Evolutionary conservation across 2,329 filamentous ascomycete species (phyloP), one percentile per base, ranked within the genome.

Genomic region (Diplodia corticola): DNA sequence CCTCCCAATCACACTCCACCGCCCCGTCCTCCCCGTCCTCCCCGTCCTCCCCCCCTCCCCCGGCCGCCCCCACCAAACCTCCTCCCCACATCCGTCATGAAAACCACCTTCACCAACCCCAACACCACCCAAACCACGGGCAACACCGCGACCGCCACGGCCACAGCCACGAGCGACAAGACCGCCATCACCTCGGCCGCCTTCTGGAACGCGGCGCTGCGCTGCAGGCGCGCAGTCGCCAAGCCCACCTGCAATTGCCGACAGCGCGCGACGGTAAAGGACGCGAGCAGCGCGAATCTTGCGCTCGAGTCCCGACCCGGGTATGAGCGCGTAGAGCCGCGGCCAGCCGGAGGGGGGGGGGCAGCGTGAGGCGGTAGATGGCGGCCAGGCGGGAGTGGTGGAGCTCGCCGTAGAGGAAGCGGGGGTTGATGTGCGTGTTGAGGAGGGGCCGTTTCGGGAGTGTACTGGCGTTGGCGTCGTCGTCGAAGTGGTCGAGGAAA

Each of bases 361-460:
- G n/a, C 15, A 24, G 37, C 2, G 2, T 30, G 13, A 48, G 13
- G 7, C 55, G 55, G 24, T 46, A 60, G 37, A 60, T 60, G 22
- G 26, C 4, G 3, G 12, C 13, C 4, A 60, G 15, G 2, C 37
- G 24, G 13, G 35, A 28, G 7, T 28, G 3, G 0, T 75, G 69
- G 35, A 77, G 64, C 50, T 78, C 76, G 15, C 76, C 76, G 59
- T 76, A 78, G 22, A 75, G 72, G 65, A 73, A 78, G 1, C 76
- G 76, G 50, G 71, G 68, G 67, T 79, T 76, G n/a, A 78, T 74
- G 9, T 37, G 20, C n/a, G n/a, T n/a, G 9, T 13, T 10, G 20
- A 6, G 33, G 22, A 12, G 30, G 10, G 15, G n/a, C 5, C 7
- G 44, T 13, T 40, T 17, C n/a, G n/a, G n/a, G n/a, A n/a, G n/a